Conservation (phyloP, 164 flowering plant genomes). For the Piper longum region DNA sequence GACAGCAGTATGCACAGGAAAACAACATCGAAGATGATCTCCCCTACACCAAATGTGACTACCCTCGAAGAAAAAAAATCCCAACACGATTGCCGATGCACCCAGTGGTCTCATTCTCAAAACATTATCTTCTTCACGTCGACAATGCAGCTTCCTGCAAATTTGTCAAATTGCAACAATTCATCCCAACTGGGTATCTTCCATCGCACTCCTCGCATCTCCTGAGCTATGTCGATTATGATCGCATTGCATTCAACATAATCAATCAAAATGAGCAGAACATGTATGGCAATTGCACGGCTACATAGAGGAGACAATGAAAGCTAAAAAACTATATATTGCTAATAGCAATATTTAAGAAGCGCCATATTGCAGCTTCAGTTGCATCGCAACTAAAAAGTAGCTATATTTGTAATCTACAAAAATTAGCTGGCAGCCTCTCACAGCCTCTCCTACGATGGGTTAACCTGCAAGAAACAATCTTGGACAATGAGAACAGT, state of each 20-base stretch:
- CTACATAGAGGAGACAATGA: no score
- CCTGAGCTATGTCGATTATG: no score
- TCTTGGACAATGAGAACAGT: not conserved
- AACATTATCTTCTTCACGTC: not conserved
- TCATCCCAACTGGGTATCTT: not conserved
- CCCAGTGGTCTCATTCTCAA: not conserved
- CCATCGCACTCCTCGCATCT: not conserved
- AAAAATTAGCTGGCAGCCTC: constrained; percentile 26
- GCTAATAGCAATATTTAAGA: no score
- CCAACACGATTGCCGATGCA: not conserved
- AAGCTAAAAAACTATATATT: no score
- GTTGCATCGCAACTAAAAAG: constrained; percentile 6
- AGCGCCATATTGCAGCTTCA: not conserved
- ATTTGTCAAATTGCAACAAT: not conserved
- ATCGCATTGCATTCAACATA: no score
- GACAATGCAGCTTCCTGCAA: not conserved
- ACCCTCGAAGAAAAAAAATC: not conserved
- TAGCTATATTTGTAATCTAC: constrained; percentile 15
- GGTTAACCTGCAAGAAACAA: constrained; percentile 26
- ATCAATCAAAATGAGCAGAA: no score
- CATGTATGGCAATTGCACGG: no score
- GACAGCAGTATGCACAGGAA: no score
- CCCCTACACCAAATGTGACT: not conserved
- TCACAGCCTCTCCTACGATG: constrained; percentile 2
- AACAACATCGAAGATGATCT: no score